Conservation (phyloP, 2,329 filamentous ascomycete species). For the Tolypocladium pustulatum region DNA sequence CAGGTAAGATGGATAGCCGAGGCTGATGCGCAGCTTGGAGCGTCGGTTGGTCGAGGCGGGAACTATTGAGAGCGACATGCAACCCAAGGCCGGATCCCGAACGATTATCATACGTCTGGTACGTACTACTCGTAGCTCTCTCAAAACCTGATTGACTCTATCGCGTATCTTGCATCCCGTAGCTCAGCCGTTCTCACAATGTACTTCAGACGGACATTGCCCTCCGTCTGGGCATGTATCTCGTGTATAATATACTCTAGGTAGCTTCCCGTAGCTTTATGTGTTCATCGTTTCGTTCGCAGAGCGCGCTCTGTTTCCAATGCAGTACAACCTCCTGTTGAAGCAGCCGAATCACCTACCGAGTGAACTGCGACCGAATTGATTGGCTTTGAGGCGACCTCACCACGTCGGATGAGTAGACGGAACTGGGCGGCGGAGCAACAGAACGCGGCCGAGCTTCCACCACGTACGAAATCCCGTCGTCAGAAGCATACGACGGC, state of each 20-base stretch:
- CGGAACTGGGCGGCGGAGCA: slow-evolving; percentile 34
- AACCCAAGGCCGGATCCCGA: neutral
- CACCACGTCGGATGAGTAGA: neutral
- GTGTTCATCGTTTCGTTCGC: neutral
- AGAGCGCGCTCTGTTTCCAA: neutral
- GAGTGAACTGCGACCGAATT: neutral
- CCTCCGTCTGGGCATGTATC: neutral
- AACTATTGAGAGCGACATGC: neutral
- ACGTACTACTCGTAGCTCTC: too few relatives aligned
- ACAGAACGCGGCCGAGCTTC: slow-evolving; percentile 52
- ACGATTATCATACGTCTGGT: neutral
- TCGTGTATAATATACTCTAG: neutral
- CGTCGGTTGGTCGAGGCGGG: neutral
- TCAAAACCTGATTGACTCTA: neutral
- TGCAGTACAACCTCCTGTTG: neutral
- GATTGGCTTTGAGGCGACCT: neutral
- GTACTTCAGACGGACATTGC: neutral
- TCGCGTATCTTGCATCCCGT: neutral
- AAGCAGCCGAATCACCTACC: neutral
- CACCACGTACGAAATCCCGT: slow-evolving; percentile 63
- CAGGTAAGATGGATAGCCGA: neutral
- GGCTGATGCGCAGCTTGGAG: neutral
- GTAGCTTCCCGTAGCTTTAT: neutral
- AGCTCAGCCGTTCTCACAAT: neutral
- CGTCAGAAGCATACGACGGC: slow-evolving; percentile 67